phyloP scores from a whole-genome alignment of 2,329 filamentous ascomycete genomes.

The Colletotrichum paranaense region DNA sequence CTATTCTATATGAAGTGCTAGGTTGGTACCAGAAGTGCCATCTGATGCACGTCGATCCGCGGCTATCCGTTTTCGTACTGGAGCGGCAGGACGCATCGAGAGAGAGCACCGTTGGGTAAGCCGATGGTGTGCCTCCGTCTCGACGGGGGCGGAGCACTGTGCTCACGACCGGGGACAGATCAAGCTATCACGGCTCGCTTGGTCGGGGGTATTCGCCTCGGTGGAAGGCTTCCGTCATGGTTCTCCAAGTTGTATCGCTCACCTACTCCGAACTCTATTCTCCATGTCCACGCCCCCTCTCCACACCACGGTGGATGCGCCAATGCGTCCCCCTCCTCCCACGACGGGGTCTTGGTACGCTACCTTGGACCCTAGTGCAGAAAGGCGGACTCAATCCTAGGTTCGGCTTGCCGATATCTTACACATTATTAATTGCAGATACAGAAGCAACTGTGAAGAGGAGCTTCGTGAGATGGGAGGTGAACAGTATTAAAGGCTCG shows the following conservation, averaged over 20 bases:
- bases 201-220: neutral
- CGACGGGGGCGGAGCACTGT: neutral
- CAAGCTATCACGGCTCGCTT: neutral
- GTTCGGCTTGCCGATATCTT: neutral
- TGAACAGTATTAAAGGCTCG: neutral
- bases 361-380: neutral
- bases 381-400: neutral
- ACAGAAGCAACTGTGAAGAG: neutral
- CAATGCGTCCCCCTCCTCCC: neutral
- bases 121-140: neutral
- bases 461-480: neutral
- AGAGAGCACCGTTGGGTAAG: neutral
- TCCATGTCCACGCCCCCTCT: constrained; percentile 10
- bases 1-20: neutral
- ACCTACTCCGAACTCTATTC: constrained; percentile 6
- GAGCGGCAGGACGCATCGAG: neutral
- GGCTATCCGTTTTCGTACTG: neutral
- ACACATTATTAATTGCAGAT: neutral
- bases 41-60: neutral
- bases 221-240: neutral
- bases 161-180: neutral
- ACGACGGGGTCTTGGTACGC: neutral
- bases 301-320: neutral
- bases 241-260: neutral
- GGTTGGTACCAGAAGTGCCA: neutral